Evolutionary conservation across 345 rosid species (phyloP), one percentile per base, ranked within the genome.

Genomic region (Punica granatum): DNA sequence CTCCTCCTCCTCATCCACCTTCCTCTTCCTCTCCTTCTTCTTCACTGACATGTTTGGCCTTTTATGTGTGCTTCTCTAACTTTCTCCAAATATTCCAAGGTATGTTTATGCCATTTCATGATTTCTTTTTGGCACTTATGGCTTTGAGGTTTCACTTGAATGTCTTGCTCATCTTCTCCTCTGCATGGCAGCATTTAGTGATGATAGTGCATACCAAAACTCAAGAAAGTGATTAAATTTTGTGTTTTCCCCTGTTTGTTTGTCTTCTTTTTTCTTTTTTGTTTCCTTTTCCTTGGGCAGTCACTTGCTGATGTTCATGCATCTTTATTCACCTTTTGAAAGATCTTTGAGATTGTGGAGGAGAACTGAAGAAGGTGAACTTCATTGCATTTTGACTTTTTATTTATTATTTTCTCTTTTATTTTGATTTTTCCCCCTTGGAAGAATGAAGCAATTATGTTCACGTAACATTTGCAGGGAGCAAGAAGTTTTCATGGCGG

Each of bases 111-210:
- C 8, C 31, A 39, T n/a, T 26, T 37, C 67, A 14, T 39, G 21
- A 64, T 42, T 39, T 64, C 33, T 26, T 28, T 11, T 42, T 36
- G 19, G 34, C 51, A 5, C 41, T 37, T 37, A 4, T 37, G 41
- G 31, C 41, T 25, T 16, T 1, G 5, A 41, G 34, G 43, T 28
- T 42, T 51, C 58, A 51, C 58, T n/a, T 51, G 30, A 25, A n/a
- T 51, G 58, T 48, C 9, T 48, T 54, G 5, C 25, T 33, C 16
- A 23, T 34, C n/a, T 18, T 32, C 11, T 32, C 67, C 32, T 43
- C 71, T 6, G 56, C 71, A 69, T 60, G 71, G 71, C 65, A 42
- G 65, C 61, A 56, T 37, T 56, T 49, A n/a, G 3, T 23, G 8
- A 54, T 23, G 30, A 12, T 19, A 13, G 12, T 19, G 31, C 60